Evolutionary conservation across 495 filamentous ascomycete species (phyloP).

Genomic region (Hypoxylon cercidicola): DNA sequence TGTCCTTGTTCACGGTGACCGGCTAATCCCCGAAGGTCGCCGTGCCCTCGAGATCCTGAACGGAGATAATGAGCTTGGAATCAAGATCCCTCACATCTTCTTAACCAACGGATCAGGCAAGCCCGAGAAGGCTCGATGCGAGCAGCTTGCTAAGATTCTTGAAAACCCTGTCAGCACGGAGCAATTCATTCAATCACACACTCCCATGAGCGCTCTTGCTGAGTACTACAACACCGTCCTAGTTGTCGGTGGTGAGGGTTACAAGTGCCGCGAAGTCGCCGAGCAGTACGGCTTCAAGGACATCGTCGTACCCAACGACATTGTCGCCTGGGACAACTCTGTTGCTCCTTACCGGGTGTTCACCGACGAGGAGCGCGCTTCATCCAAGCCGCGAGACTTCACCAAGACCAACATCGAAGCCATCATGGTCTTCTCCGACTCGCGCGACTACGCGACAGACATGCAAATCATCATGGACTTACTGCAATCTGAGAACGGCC

Average conservation of each 20-base stretch:
- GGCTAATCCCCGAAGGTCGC: conserved; percentile 68
- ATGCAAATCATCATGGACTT: conserved; percentile 88
- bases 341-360: conserved; percentile 73
- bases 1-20: conserved; percentile 72
- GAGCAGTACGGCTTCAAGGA: conserved; percentile 73
- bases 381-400: conserved; percentile 71
- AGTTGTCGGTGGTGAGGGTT: conserved; percentile 73
- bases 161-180: conserved; percentile 66
- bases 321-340: conserved; percentile 67
- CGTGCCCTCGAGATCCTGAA: conserved; percentile 71
- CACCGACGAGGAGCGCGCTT: conserved; percentile 66
- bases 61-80: conserved; percentile 73
- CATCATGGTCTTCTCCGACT: conserved; percentile 85
- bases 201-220: conserved; percentile 72
- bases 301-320: conserved; percentile 73
- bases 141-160: conserved; percentile 69
- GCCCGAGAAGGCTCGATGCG: conserved; percentile 65
- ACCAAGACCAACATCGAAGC: conserved; percentile 78
- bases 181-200: conserved; percentile 76
- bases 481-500: conserved; percentile 77
- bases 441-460: conserved; percentile 84
- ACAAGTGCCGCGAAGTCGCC: conserved; percentile 72
- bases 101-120: conserved; percentile 75
- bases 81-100: conserved; percentile 78
- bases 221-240: conserved; percentile 74